These are phyloP conservation scores for Asclepias syriaca DNA, from an alignment of 257 asterid genomes.

Conservation along the genomic window DNA sequence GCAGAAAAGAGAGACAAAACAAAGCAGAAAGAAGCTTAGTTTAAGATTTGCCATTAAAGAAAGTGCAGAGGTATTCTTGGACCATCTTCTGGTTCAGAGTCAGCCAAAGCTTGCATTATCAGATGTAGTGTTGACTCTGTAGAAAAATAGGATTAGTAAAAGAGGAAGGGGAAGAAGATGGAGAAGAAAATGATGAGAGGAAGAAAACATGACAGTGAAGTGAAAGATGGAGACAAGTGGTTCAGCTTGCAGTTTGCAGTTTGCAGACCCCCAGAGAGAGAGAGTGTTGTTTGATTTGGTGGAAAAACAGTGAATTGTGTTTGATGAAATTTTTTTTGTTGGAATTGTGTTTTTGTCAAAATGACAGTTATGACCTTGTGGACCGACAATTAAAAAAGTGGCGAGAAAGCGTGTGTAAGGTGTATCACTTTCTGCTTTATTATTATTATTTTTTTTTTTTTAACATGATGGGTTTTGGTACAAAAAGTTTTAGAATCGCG, in stretches of 20 bases:
- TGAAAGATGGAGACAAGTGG: constrained; percentile 25
- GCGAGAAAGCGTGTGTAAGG: not conserved
- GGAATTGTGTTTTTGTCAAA: constrained; percentile 21
- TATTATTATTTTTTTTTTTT: not conserved
- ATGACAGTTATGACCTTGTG: constrained; percentile 44
- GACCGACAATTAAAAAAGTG: constrained; percentile 43
- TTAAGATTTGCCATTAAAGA: constrained; percentile 50
- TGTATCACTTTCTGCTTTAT: constrained; percentile 12
- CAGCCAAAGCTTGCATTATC: constrained; percentile 30
- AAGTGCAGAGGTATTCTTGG: constrained; percentile 29
- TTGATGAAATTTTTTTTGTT: not conserved
- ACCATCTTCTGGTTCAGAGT: constrained; percentile 55
- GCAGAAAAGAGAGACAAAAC: constrained; percentile 11
- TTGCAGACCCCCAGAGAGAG: too few relatives aligned
- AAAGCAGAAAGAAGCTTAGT: constrained; percentile 26
- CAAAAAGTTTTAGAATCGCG: not conserved
- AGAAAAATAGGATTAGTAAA: not conserved
- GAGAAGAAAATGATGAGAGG: constrained; percentile 12
- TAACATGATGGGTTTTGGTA: constrained; percentile 18
- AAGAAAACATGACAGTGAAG: constrained; percentile 11
- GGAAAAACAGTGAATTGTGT: not conserved
- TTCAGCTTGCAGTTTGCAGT: not conserved
- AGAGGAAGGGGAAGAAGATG: constrained; percentile 14
- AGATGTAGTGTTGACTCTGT: constrained; percentile 26
- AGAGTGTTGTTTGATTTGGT: not conserved